Conservation (phyloP, 495 filamentous ascomycete genomes). For the Collariella sp. region DNA sequence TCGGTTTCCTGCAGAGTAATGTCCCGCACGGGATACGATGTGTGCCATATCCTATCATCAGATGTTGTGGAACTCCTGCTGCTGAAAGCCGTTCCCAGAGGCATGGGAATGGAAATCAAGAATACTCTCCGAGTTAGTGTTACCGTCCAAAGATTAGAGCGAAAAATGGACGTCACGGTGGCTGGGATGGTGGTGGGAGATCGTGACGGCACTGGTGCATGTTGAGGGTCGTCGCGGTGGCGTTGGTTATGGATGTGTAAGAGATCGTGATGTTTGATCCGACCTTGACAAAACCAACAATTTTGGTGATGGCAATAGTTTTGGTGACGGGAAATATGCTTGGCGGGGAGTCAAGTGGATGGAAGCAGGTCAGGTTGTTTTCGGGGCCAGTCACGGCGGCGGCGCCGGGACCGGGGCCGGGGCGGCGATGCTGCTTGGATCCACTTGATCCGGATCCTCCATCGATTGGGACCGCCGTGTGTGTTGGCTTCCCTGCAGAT, state of each 20-base stretch:
- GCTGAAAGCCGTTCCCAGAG: constrained; percentile 1
- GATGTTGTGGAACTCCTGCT: constrained; percentile 17
- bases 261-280: background rate
- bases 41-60: constrained; percentile 33
- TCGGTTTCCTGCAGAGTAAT: constrained; percentile 18
- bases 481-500: constrained; percentile 22
- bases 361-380: constrained; percentile 8
- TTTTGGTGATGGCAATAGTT: constrained; percentile 16
- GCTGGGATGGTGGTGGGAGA: background rate
- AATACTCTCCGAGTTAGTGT: background rate
- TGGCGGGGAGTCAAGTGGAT: constrained; percentile 7
- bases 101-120: background rate
- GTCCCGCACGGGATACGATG: constrained; percentile 35
- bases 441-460: constrained; percentile 17
- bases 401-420: constrained; percentile 15
- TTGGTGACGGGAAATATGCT: constrained; percentile 7
- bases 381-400: constrained; percentile 9
- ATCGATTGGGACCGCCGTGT: constrained; percentile 25
- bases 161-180: background rate
- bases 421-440: too few species aligned
- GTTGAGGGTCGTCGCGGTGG: background rate
- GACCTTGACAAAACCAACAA: constrained; percentile 5
- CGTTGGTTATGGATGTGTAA: too few species aligned
- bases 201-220: background rate
- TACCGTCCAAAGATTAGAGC: background rate